Evolutionary conservation across 352 stramenopile species (phyloP).

Genomic region (Paralagenidium karlingii): DNA sequence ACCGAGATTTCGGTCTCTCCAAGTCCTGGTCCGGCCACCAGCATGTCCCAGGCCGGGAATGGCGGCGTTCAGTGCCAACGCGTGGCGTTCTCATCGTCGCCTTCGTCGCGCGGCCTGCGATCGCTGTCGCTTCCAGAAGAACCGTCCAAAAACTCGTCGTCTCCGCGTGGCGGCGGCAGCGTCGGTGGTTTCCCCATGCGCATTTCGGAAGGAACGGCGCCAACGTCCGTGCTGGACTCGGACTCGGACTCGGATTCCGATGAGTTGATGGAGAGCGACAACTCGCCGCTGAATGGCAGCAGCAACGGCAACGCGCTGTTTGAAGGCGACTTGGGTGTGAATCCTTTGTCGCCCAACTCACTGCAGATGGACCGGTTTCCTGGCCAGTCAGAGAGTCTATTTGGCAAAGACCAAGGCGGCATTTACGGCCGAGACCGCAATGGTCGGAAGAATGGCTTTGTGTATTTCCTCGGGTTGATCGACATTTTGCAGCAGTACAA

Average conservation of each 20-base stretch:
- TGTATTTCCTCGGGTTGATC: slow-evolving; percentile 89
- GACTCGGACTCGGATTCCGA: slow-evolving; percentile 12
- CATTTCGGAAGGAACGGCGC: slow-evolving; percentile 4
- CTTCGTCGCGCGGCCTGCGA: neutral
- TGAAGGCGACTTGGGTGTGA: slow-evolving; percentile 5
- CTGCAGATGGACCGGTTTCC: slow-evolving; percentile 28
- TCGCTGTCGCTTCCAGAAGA: slow-evolving; percentile 15
- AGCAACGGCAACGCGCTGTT: slow-evolving; percentile 10
- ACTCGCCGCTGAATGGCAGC: no score
- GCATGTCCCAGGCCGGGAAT: neutral
- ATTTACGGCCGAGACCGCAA: slow-evolving; percentile 48
- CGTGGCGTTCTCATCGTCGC: no score
- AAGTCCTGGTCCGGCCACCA: neutral
- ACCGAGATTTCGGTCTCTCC: neutral
- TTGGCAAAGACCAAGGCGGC: slow-evolving; percentile 60
- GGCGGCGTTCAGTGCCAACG: no score
- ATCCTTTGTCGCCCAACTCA: slow-evolving; percentile 32
- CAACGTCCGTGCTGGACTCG: slow-evolving; percentile 1
- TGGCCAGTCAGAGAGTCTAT: slow-evolving; percentile 44
- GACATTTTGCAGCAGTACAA: slow-evolving; percentile 93
- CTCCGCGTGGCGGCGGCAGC: slow-evolving; percentile 1
- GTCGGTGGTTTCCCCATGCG: neutral
- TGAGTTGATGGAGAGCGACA: no score
- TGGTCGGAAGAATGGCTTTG: slow-evolving; percentile 57
- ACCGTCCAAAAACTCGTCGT: neutral